phyloP scores from a whole-genome alignment of 257 asterid genomes.

The Primulina eburnea region DNA sequence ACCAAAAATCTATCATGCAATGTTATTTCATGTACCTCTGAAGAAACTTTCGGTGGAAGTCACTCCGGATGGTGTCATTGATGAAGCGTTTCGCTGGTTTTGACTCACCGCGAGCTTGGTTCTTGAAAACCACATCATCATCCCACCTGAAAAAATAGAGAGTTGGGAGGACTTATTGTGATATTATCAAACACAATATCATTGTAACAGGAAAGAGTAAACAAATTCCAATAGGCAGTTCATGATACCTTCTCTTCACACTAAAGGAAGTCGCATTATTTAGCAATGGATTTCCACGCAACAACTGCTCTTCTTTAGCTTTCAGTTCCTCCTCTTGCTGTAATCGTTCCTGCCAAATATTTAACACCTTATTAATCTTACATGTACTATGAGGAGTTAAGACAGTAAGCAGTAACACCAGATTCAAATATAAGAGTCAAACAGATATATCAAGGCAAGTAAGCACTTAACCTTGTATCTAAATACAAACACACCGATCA shows the following conservation, averaged over 20 bases:
- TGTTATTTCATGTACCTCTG: constrained; percentile 67
- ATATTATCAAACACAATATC: neutral
- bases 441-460: neutral
- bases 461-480: constrained; percentile 2
- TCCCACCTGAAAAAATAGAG: constrained; percentile 68
- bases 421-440: neutral
- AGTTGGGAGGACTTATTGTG: neutral
- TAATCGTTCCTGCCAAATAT: constrained; percentile 52
- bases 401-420: neutral
- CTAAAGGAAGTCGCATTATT: constrained; percentile 67
- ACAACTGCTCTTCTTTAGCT: constrained; percentile 77
- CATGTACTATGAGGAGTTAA: constrained; percentile 8
- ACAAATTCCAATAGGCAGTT: neutral
- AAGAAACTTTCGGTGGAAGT: constrained; percentile 76
- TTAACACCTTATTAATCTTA: constrained; percentile 19
- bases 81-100: constrained; percentile 76
- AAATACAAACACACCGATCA: neutral
- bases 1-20: neutral
- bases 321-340: constrained; percentile 77
- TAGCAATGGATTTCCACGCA: constrained; percentile 80
- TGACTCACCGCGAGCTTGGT: constrained; percentile 87
- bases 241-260: constrained; percentile 72
- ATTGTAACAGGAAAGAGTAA: neutral
- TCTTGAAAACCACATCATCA: constrained; percentile 97
- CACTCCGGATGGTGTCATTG: constrained; percentile 88